A percentile compares a stretch with the other conserved stretches of the same genome.
These are phyloP conservation scores for Ophiosphaerella korrae DNA, from an alignment of 2,329 filamentous ascomycete species.

Conservation along the genomic window DNA sequence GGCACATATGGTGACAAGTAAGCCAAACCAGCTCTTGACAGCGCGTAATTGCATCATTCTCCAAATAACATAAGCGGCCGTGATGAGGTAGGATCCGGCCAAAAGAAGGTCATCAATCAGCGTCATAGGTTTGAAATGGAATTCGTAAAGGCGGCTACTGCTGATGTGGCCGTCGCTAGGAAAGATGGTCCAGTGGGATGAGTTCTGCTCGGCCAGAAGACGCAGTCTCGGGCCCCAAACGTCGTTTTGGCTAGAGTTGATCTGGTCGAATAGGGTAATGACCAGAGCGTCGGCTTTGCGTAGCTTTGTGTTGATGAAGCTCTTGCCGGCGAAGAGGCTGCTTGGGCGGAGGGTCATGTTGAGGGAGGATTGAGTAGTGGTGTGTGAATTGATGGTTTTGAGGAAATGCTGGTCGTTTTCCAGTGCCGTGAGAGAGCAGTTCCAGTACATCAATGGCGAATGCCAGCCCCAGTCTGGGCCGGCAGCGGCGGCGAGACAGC, in stretches of 20 bases:
- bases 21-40: constrained; percentile 74
- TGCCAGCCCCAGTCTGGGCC: constrained; percentile 77
- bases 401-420: constrained; percentile 67
- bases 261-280: constrained; percentile 73
- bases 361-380: constrained; percentile 66
- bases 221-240: constrained; percentile 68
- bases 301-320: constrained; percentile 69
- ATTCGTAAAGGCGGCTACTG: constrained; percentile 72
- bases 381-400: constrained; percentile 69
- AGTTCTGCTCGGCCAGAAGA: constrained; percentile 56
- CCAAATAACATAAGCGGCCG: constrained; percentile 67
- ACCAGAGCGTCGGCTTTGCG: constrained; percentile 78
- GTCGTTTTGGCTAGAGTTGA: constrained; percentile 66
- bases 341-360: constrained; percentile 78
- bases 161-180: constrained; percentile 61
- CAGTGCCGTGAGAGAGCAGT: constrained; percentile 66
- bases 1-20: constrained; percentile 71
- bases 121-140: constrained; percentile 77
- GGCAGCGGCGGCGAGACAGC: constrained; percentile 49
- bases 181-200: constrained; percentile 68
- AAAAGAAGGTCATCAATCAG: constrained; percentile 67
- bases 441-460: constrained; percentile 83
- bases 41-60: constrained; percentile 73
- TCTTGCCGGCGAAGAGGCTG: constrained; percentile 82
- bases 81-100: constrained; percentile 67